Evolutionary conservation across 2,329 filamentous ascomycete species (phyloP).

Genomic region (Trichophyton benhamiae): DNA sequence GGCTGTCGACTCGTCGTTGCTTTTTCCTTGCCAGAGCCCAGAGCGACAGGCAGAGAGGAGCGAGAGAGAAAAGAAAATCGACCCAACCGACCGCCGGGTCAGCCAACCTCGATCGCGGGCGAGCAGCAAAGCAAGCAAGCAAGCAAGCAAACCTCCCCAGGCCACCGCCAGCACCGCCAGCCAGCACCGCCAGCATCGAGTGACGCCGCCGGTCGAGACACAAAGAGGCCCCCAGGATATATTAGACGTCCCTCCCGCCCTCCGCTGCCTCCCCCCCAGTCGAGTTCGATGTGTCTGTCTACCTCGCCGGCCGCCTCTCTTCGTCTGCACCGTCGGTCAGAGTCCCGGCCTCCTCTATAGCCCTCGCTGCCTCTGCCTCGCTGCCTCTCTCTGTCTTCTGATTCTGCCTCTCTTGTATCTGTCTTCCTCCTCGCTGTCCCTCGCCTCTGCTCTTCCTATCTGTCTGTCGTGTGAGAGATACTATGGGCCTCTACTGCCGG

Average conservation of each 20-base stretch:
- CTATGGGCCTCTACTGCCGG: not conserved
- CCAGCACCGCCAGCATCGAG: not conserved
- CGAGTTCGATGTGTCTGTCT: not conserved
- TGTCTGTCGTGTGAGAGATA: not conserved
- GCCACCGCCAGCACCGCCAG: not conserved
- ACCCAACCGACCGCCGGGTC: too few relatives aligned
- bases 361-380: not conserved
- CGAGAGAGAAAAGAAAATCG: too few relatives aligned
- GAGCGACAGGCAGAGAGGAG: too few relatives aligned
- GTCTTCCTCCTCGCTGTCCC: not conserved
- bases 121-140: too few relatives aligned
- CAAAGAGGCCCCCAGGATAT: too few relatives aligned
- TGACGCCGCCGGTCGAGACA: too few relatives aligned
- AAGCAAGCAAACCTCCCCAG: too few relatives aligned
- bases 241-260: too few relatives aligned
- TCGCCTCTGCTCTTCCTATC: not conserved
- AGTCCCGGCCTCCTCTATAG: not conserved
- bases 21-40: too few relatives aligned
- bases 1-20: not conserved
- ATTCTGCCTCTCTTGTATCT: not conserved
- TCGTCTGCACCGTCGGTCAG: conserved; percentile 1
- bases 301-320: not conserved
- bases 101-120: too few relatives aligned
- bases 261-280: not conserved
- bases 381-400: not conserved